phyloP scores from a whole-genome alignment of 1,284 basidiomycete genomes.

The Neotropicomus parvogracilis region DNA sequence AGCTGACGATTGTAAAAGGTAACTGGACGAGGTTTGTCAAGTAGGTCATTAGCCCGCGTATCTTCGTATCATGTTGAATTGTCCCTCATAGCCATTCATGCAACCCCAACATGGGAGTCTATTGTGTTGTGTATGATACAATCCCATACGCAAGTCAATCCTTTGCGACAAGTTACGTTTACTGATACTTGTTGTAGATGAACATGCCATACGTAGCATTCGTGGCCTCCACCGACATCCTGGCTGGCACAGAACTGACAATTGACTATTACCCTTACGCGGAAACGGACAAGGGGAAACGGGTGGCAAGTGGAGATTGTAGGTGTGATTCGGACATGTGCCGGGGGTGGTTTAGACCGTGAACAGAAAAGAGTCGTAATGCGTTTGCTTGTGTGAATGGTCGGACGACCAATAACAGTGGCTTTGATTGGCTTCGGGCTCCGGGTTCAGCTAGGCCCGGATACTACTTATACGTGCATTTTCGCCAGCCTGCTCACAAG shows the following conservation, averaged over 20 bases:
- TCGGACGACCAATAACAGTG: too few relatives aligned
- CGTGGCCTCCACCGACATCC: conserved; percentile 47
- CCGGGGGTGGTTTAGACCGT: conserved; percentile 28
- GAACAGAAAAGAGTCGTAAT: too few relatives aligned
- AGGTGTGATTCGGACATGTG: conserved; percentile 21
- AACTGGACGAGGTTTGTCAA: conserved; percentile 74
- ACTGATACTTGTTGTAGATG: conserved; percentile 35
- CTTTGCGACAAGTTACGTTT: background rate
- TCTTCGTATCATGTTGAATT: conserved; percentile 7
- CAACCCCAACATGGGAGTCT: conserved; percentile 52
- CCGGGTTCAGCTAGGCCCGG: background rate
- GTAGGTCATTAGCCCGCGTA: conserved; percentile 36
- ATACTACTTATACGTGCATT: background rate
- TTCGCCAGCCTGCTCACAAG: background rate
- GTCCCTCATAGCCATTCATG: conserved; percentile 55
- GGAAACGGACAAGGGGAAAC: conserved; percentile 27
- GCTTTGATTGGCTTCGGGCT: too few relatives aligned
- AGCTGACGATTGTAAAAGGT: conserved; percentile 37
- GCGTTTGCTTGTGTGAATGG: too few relatives aligned
- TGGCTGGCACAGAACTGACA: conserved; percentile 51
- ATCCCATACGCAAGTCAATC: conserved; percentile 45
- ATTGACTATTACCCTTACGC: conserved; percentile 58
- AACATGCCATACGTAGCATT: conserved; percentile 61
- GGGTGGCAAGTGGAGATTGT: conserved; percentile 20
- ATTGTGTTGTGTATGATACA: conserved; percentile 57